Percentiles rank a stretch among this genome's conserved stretches.
phyloP scores from a whole-genome alignment of 257 asterid species.

The Scutellaria baicalensis region DNA sequence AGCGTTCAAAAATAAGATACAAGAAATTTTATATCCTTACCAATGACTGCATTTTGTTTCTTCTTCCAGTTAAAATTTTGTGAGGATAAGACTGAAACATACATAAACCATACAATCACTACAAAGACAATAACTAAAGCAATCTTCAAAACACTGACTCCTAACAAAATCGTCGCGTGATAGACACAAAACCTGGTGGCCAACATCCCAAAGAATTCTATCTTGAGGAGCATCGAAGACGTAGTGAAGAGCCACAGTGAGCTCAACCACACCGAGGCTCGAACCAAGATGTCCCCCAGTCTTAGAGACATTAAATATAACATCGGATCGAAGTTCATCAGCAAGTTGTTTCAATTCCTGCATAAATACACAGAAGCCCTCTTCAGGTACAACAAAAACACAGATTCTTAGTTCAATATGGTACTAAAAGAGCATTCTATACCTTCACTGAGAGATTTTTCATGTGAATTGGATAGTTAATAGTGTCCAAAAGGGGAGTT shows the following conservation, averaged over 20 bases:
- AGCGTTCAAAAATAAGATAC: no score
- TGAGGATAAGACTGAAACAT: conserved; percentile 72
- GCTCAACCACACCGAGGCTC: conserved; percentile 81
- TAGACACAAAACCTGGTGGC: conserved; percentile 57
- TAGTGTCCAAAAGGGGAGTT: conserved; percentile 75
- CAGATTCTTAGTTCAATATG: background rate
- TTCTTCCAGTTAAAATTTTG: conserved; percentile 73
- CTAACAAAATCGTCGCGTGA: background rate
- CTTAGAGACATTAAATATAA: conserved; percentile 75
- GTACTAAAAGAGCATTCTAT: background rate
- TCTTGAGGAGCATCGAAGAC: conserved; percentile 81
- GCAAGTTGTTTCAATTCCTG: conserved; percentile 84
- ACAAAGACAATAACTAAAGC: background rate
- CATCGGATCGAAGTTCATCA: conserved; percentile 67
- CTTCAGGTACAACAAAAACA: background rate
- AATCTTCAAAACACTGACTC: background rate
- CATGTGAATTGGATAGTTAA: conserved; percentile 75
- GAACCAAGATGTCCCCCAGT: conserved; percentile 92
- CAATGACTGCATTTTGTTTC: conserved; percentile 64
- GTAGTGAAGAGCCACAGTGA: conserved; percentile 81
- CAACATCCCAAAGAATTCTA: conserved; percentile 78
- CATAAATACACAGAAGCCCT: background rate
- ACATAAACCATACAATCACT: background rate
- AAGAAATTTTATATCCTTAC: no score
- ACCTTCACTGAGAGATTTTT: conserved; percentile 74